phyloP scores from a whole-genome alignment of 2,329 filamentous ascomycete species.

The Aspergillus tamarii region DNA sequence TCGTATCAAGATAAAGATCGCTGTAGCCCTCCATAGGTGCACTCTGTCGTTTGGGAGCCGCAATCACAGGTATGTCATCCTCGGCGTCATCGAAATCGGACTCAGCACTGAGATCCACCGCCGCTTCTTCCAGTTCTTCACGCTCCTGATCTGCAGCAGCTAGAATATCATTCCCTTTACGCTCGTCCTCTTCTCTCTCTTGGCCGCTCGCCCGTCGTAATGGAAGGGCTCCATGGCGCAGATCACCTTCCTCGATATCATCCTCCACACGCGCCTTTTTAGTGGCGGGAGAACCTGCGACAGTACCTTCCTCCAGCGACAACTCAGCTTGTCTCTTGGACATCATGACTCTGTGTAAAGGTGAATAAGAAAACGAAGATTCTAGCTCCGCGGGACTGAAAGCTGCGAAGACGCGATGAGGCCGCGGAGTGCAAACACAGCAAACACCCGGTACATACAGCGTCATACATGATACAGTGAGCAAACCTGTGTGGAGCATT shows the following conservation, averaged over 20 bases:
- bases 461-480: slow-evolving; percentile 12
- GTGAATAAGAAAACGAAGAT: slow-evolving; percentile 12
- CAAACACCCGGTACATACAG: slow-evolving; percentile 26
- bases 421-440: slow-evolving; percentile 29
- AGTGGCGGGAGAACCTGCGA: slow-evolving; percentile 44
- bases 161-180: slow-evolving; percentile 42
- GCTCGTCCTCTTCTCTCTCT: slow-evolving; percentile 40
- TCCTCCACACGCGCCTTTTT: slow-evolving; percentile 50
- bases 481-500: neutral
- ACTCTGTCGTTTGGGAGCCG: slow-evolving; percentile 63
- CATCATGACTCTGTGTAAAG: slow-evolving; percentile 38
- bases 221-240: slow-evolving; percentile 29
- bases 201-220: slow-evolving; percentile 32
- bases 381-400: slow-evolving; percentile 23
- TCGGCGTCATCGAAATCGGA: slow-evolving; percentile 44
- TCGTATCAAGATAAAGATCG: slow-evolving; percentile 96
- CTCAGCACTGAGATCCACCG: slow-evolving; percentile 26
- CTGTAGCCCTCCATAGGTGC: slow-evolving; percentile 86
- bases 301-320: slow-evolving; percentile 40
- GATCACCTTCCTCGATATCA: slow-evolving; percentile 29
- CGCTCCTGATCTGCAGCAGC: slow-evolving; percentile 73
- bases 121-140: slow-evolving; percentile 45
- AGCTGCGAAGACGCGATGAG: slow-evolving; percentile 23
- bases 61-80: slow-evolving; percentile 40
- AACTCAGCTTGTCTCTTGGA: slow-evolving; percentile 52